Evolutionary conservation across 768 basidiomycete genomes (phyloP), one percentile per base, ranked within the genome.

Genomic region (Amanita molliuscula): DNA sequence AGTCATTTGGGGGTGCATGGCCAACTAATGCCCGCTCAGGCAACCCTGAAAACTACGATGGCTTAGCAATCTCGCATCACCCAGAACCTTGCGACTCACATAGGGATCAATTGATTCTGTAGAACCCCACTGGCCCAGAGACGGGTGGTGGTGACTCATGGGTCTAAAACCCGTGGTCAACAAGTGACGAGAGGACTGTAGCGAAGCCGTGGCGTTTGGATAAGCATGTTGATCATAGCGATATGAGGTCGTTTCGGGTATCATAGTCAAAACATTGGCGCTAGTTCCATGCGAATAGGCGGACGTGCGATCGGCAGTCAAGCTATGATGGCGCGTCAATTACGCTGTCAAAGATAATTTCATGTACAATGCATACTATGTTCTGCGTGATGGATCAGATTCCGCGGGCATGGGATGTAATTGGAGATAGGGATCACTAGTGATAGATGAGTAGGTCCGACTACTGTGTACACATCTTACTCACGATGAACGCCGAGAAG

Each of bases 101-200:
- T 78, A 87, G 50, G 82, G 63, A 41, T 86, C 81, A 60, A 82
- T 70, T 11, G 76, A 69, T 56, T 81, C 76, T 16, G 75, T 68
- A n/a, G 74, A 67, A 44, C 69, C 68, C 82, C 81, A 84, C 47
- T 80, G 78, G 44, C 68, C 68, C 52, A 73, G 58, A 50, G 70
- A 60, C 46, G n/a, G n/a, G n/a, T 74, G 73, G 53, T 79, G 48
- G 38, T 50, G 75, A 42, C 69, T 69, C 59, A 77, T 67, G 18
- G 76, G 63, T 48, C 80, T 77, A 54, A 79, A 75, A 50, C 72
- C 68, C 51, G 66, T 64, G 29, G 65, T 62, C 59, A 63, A 59
- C 48, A 61, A 53, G 48, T 68, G 65, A 56, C 73, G 70, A 51
- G 78, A 69, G 34, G 72, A 48, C 41, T 47, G 47, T 37, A 26